Evolutionary conservation across 2,329 filamentous ascomycete species (phyloP), one percentile per base, ranked within the genome.

Genomic region (Diaporthe destruens): DNA sequence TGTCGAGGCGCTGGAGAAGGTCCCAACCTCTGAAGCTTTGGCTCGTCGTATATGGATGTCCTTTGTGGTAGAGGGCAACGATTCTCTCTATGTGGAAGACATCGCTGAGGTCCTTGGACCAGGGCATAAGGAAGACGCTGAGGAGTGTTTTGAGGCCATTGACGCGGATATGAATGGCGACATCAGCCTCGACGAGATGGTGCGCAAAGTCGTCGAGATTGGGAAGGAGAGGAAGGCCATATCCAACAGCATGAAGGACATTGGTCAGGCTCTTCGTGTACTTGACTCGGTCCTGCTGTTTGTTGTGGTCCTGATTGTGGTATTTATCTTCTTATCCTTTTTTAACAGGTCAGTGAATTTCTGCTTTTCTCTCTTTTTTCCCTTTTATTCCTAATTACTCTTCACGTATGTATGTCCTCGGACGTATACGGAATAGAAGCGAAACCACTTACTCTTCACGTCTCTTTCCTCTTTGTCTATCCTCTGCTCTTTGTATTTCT

Each of bases 21-120:
- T 89, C 55, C 87, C 88, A 73, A 93, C 94, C 8, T 94, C 95
- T 0, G 95, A 98, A 81, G 96, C 96, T n/a, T 85, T 98, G 72
- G 95, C 94, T n/a, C 92, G 91, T 76, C 93, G 96, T 78, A 92
- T 98, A 75, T 98, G 96, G 96, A 97, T 98, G 94, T 98, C 95
- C 0, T 97, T 98, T 80, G 96, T 98, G 1, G 90, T 96, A 5
- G 96, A 98, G 82, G 95, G 94, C 77, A 91, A 91, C 72, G 94
- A 98, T 53, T 86, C 92, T 0, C 86, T 99, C 11, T 94, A 89
- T 76, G 82, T 89, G 11, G 94, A 98, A 6, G 96, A 99, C 80
- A 88, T 99, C 49, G 80, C 91, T 39, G 96, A 98, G 80, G 96
- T 98, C 12, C 91, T 99, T 73, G 96, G 96, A 2, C 84, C 89